Evolutionary conservation across 805 yeast species (phyloP).

Genomic region (Cyberlindnera mycetangii): DNA sequence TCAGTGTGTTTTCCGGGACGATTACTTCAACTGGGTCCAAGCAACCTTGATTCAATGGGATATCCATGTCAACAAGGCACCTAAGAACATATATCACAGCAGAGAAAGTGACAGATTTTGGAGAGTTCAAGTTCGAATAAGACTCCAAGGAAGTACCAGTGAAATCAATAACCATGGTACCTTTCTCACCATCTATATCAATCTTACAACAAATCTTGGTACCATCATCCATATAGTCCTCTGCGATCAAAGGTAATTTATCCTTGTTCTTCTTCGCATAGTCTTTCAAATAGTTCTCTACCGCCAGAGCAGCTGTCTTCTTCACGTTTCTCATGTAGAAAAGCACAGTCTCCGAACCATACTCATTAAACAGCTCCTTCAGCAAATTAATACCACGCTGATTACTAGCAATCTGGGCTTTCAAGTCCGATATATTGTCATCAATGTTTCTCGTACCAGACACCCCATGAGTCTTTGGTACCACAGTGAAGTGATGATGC

Average conservation of each 20-base stretch:
- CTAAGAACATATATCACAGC: constrained; percentile 53
- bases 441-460: constrained; percentile 53
- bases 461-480: constrained; percentile 49
- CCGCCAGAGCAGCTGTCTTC: constrained; percentile 46
- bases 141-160: constrained; percentile 51
- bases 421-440: constrained; percentile 49
- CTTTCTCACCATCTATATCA: constrained; percentile 36
- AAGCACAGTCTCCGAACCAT: constrained; percentile 39
- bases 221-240: constrained; percentile 56
- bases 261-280: constrained; percentile 40
- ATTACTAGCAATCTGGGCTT: constrained; percentile 51
- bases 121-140: constrained; percentile 53
- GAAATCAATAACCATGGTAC: constrained; percentile 48
- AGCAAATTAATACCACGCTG: constrained; percentile 47
- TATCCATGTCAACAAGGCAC: constrained; percentile 70
- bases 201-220: constrained; percentile 43
- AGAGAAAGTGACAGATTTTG: constrained; percentile 50
- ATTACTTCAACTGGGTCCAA: constrained; percentile 61
- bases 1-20: constrained; percentile 34
- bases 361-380: constrained; percentile 41
- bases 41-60: constrained; percentile 94
- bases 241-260: constrained; percentile 38
- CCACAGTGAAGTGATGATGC: constrained; percentile 40
- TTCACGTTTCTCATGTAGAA: constrained; percentile 47
- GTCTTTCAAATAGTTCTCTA: constrained; percentile 33